A percentile compares a stretch with the other conserved stretches of the same genome.
Conservation (phyloP, 805 yeast genomes). For the Metschnikowia similis region DNA sequence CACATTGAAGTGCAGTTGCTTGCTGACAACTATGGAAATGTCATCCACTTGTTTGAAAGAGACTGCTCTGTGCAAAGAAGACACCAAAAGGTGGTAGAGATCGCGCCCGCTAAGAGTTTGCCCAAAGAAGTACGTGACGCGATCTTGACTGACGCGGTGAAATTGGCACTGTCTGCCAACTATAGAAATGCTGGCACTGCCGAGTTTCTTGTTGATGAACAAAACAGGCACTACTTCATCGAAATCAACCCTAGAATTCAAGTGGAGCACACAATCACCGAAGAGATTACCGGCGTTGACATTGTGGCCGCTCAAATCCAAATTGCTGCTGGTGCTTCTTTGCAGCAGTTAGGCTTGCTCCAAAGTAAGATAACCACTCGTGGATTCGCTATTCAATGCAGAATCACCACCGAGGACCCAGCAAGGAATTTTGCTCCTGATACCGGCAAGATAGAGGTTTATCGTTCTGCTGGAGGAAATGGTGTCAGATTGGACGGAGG, state of each 20-base stretch:
- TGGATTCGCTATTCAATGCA: constrained; percentile 98
- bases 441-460: constrained; percentile 96
- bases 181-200: constrained; percentile 98
- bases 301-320: constrained; percentile 98
- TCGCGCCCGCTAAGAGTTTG: constrained; percentile 93
- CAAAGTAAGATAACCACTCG: constrained; percentile 94
- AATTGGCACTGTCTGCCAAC: constrained; percentile 79
- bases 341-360: constrained; percentile 83
- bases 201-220: constrained; percentile 88
- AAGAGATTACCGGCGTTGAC: constrained; percentile 97
- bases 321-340: constrained; percentile 96
- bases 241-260: constrained; percentile 98
- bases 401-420: constrained; percentile 98
- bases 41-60: constrained; percentile 92
- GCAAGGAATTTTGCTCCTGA: constrained; percentile 96
- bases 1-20: constrained; percentile 96
- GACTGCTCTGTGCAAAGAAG: constrained; percentile 99
- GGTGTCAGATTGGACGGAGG: constrained; percentile 99
- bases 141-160: constrained; percentile 91
- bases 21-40: constrained; percentile 93
- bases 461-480: constrained; percentile 98
- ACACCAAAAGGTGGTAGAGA: constrained; percentile 97
- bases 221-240: constrained; percentile 94
- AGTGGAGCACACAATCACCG: constrained; percentile 98
- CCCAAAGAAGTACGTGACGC: constrained; percentile 84